Conservation (phyloP, 768 basidiomycete species). For the Aureoboletus auriporus region DNA sequence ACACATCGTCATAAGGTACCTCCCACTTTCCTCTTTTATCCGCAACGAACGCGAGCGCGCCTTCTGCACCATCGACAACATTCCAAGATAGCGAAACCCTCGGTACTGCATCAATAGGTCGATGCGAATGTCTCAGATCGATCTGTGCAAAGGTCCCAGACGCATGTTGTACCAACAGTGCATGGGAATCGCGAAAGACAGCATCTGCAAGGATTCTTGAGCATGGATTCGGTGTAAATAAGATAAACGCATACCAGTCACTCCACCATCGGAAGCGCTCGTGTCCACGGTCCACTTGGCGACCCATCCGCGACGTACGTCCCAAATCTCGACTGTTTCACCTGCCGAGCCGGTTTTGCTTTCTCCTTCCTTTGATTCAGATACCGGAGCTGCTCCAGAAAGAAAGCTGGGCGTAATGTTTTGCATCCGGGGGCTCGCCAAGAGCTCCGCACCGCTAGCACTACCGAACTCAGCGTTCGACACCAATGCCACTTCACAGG, state of each 20-base stretch:
- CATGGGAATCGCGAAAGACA: slow-evolving; percentile 65
- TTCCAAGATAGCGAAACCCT: slow-evolving; percentile 67
- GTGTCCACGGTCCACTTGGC: slow-evolving; percentile 78
- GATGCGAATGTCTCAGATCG: slow-evolving; percentile 61
- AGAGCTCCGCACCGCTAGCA: slow-evolving; percentile 19
- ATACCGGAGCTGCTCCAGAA: slow-evolving; percentile 1
- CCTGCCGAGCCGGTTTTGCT: slow-evolving; percentile 27
- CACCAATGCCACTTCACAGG: slow-evolving; percentile 71
- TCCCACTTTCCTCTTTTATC: slow-evolving; percentile 55
- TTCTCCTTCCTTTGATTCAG: slow-evolving; percentile 15
- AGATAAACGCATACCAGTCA: slow-evolving; percentile 52
- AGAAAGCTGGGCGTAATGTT: slow-evolving; percentile 20
- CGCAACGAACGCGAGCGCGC: slow-evolving; percentile 62
- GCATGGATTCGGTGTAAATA: not conserved
- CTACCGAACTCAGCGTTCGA: slow-evolving; percentile 57
- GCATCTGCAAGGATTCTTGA: slow-evolving; percentile 45
- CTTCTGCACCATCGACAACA: slow-evolving; percentile 32
- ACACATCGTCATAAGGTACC: slow-evolving; percentile 81
- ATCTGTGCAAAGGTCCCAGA: slow-evolving; percentile 79
- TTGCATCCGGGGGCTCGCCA: slow-evolving; percentile 28
- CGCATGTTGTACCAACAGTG: slow-evolving; percentile 67
- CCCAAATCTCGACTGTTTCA: slow-evolving; percentile 81
- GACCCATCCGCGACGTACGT: slow-evolving; percentile 74
- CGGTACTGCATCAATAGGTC: slow-evolving; percentile 65
- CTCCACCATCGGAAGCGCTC: slow-evolving; percentile 63